Evolutionary conservation across 78 protist species (phyloP).

Genomic region (Guillardia theta): DNA sequence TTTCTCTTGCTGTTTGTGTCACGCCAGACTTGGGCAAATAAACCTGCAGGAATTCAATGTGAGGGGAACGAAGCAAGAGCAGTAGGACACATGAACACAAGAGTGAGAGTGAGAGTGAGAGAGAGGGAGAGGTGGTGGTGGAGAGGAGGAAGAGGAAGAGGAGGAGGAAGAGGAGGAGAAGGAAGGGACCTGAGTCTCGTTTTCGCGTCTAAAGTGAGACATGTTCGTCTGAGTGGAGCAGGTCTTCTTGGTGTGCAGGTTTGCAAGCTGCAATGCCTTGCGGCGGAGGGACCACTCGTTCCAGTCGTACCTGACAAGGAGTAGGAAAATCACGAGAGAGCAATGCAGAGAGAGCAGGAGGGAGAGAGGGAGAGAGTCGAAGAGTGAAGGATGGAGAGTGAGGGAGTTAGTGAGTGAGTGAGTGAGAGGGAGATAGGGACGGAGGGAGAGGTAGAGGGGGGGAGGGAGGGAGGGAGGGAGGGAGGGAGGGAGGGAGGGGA

Average conservation of each 20-base stretch:
- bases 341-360: neutral
- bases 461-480: neutral
- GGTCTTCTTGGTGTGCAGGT: constrained; percentile 9
- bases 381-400: neutral
- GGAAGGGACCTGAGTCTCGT: constrained; percentile 18
- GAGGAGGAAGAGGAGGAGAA: neutral
- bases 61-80: neutral
- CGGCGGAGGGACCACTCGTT: constrained; percentile 60
- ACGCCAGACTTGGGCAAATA: neutral
- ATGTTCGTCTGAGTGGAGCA: constrained; percentile 35
- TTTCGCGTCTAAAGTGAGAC: constrained; percentile 52
- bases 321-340: neutral
- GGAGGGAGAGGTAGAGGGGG: neutral
- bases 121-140: no score
- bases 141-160: neutral
- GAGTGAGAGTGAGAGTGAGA: no score
- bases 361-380: neutral
- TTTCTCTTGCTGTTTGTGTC: constrained; percentile 10
- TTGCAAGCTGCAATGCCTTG: constrained; percentile 22
- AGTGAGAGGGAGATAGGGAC: neutral
- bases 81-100: neutral
- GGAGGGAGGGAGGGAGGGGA: no score
- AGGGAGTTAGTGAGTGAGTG: neutral
- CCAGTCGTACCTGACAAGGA: constrained; percentile 32
- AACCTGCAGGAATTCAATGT: neutral